A percentile compares a stretch with the other conserved stretches of the same genome.
These are phyloP conservation scores for Cyberlindnera petersonii DNA, from an alignment of 805 yeast species.

Conservation along the genomic window DNA sequence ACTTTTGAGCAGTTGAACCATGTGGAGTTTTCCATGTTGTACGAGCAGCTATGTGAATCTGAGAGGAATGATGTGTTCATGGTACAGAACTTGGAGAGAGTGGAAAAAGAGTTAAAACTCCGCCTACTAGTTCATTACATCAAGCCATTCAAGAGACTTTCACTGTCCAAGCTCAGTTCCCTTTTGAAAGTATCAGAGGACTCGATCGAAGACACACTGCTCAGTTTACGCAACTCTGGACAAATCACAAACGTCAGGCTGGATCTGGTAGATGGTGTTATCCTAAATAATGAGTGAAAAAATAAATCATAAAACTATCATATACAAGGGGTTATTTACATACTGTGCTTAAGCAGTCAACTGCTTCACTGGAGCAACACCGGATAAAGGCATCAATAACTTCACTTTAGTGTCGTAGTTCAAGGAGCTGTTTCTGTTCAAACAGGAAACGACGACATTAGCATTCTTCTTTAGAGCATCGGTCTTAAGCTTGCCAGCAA, in stretches of 20 bases:
- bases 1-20: constrained; percentile 23
- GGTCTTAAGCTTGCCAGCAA: constrained; percentile 17
- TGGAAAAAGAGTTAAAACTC: constrained; percentile 21
- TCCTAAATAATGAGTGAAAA: constrained; percentile 21
- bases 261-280: constrained; percentile 26
- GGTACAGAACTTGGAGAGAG: constrained; percentile 18
- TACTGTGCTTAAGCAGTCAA: constrained; percentile 10
- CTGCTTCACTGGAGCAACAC: constrained; percentile 27
- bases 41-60: constrained; percentile 7
- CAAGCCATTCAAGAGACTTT: constrained; percentile 26
- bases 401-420: constrained; percentile 22
- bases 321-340: constrained; percentile 4
- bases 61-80: constrained; percentile 20
- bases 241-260: constrained; percentile 20
- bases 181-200: constrained; percentile 18
- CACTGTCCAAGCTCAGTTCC: constrained; percentile 17
- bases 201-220: constrained; percentile 25
- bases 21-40: constrained; percentile 15
- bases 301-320: not conserved
- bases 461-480: constrained; percentile 24
- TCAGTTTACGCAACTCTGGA: constrained; percentile 22
- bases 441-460: constrained; percentile 23
- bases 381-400: constrained; percentile 28
- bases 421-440: constrained; percentile 26
- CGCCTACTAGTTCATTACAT: constrained; percentile 27